Evolutionary conservation across 116 monocot genomes (phyloP).

Genomic region (Posidonia oceanica): DNA sequence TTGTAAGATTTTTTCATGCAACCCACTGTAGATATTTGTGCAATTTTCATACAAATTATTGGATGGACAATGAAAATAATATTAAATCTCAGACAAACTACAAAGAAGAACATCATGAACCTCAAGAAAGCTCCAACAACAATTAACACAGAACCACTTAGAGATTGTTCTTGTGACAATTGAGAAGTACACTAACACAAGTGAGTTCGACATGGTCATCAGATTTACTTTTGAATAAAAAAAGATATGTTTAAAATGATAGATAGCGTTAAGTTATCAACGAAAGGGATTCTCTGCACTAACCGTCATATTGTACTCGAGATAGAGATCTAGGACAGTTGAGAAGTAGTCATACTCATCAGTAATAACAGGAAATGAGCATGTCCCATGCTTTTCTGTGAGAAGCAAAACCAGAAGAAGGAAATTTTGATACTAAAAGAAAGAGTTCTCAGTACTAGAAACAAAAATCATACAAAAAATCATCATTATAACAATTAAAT

Average conservation of each 20-base stretch:
- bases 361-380: conserved; percentile 57
- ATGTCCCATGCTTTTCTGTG: conserved; percentile 96
- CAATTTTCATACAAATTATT: too few relatives aligned
- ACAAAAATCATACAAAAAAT: not conserved
- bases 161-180: too few relatives aligned
- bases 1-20: too few relatives aligned
- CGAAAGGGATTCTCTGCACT: conserved; percentile 9
- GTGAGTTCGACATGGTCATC: too few relatives aligned
- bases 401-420: conserved; percentile 3
- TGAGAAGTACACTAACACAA: too few relatives aligned
- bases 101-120: too few relatives aligned
- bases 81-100: too few relatives aligned
- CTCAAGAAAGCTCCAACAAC: too few relatives aligned
- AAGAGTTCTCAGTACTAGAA: not conserved
- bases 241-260: not conserved
- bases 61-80: too few relatives aligned
- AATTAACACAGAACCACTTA: too few relatives aligned
- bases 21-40: too few relatives aligned
- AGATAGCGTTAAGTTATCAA: not conserved
- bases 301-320: conserved; percentile 88
- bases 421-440: not conserved
- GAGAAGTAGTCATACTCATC: conserved; percentile 85
- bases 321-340: conserved; percentile 59
- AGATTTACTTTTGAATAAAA: not conserved
- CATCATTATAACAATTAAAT: too few relatives aligned